Percentiles rank a stretch among this genome's conserved stretches.
phyloP scores from a whole-genome alignment of 1,139 yeast genomes.

The Kurtzmaniella natalensis region DNA sequence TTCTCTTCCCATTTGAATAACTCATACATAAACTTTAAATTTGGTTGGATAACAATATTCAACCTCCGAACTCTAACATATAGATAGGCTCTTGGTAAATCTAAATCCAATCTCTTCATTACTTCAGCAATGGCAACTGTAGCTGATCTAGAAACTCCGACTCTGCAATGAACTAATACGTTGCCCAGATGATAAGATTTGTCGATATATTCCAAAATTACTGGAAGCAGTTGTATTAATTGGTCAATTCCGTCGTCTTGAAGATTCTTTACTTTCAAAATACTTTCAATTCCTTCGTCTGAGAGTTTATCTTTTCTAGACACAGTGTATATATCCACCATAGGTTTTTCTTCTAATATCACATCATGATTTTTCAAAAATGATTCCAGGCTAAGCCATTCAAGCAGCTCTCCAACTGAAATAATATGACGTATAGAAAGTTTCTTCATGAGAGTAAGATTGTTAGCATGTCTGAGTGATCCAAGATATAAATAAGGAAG shows the following conservation, averaged over 20 bases:
- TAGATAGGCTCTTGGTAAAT: conserved; percentile 40
- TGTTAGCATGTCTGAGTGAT: conserved; percentile 76
- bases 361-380: conserved; percentile 27
- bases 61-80: conserved; percentile 44
- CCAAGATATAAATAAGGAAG: conserved; percentile 85
- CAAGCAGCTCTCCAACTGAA: conserved; percentile 82
- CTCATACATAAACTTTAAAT: conserved; percentile 46
- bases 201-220: conserved; percentile 33
- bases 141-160: conserved; percentile 49
- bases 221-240: conserved; percentile 31
- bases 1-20: conserved; percentile 46
- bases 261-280: conserved; percentile 41
- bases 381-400: conserved; percentile 47
- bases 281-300: conserved; percentile 20
- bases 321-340: conserved; percentile 30
- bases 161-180: conserved; percentile 45
- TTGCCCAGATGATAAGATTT: conserved; percentile 26
- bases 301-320: conserved; percentile 12
- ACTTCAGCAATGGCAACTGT: conserved; percentile 49
- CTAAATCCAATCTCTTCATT: conserved; percentile 35
- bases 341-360: conserved; percentile 22
- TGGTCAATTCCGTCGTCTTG: conserved; percentile 50
- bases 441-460: conserved; percentile 55
- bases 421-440: conserved; percentile 73
- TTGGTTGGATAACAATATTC: conserved; percentile 47